Conservation (phyloP, 352 stramenopile species). For the Pythium phragmiticola region DNA sequence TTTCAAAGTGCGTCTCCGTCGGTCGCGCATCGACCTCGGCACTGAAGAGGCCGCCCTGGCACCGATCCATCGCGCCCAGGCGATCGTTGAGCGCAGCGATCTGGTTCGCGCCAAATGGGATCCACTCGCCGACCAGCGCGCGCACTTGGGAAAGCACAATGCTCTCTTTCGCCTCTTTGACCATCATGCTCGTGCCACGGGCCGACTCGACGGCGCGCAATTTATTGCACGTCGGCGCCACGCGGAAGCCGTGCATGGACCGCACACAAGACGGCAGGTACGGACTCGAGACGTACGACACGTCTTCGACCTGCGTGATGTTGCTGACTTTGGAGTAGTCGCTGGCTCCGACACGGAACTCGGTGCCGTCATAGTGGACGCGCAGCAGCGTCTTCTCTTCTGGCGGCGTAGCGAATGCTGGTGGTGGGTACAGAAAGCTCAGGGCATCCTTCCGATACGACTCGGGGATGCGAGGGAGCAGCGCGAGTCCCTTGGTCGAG, state of each 20-base stretch:
- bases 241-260: constrained; percentile 83
- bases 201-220: constrained; percentile 90
- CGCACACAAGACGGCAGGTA: constrained; percentile 96
- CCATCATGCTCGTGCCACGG: constrained; percentile 86
- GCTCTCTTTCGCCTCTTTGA: constrained; percentile 92
- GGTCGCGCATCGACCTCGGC: constrained; percentile 89
- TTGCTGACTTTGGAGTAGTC: constrained; percentile 89
- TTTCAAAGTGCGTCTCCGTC: constrained; percentile 84
- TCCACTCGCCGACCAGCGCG: constrained; percentile 96
- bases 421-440: constrained; percentile 49
- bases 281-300: constrained; percentile 96
- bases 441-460: constrained; percentile 66
- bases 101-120: constrained; percentile 97
- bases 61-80: constrained; percentile 93
- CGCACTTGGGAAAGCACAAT: constrained; percentile 96
- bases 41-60: constrained; percentile 96
- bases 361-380: constrained; percentile 64
- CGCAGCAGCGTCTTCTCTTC: constrained; percentile 32
- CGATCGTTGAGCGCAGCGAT: constrained; percentile 97
- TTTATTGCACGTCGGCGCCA: constrained; percentile 94
- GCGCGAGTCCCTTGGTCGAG: constrained; percentile 83
- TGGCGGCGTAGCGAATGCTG: background rate
- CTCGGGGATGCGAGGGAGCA: constrained; percentile 87
- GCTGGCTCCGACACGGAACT: constrained; percentile 63
- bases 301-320: constrained; percentile 96